Percentiles rank a stretch among this genome's conserved stretches.
Conservation (phyloP, 345 rosid species). For the Euphorbia peplus region DNA sequence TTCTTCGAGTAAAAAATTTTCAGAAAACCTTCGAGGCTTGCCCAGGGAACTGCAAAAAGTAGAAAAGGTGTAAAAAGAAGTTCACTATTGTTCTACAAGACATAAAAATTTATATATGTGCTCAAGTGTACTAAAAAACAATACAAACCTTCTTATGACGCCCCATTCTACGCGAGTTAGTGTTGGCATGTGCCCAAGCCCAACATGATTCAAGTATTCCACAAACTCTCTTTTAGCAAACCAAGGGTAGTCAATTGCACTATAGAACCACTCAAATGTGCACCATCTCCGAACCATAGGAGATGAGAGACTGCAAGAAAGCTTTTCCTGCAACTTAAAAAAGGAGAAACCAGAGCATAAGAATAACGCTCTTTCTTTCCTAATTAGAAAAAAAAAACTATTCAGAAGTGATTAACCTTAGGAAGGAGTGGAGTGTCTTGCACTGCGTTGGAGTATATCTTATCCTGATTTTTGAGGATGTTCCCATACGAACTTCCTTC, state of each 20-base stretch:
- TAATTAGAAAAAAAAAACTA: not conserved
- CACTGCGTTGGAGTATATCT: constrained; percentile 30
- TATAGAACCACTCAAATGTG: constrained; percentile 34
- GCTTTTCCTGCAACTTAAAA: constrained; percentile 17
- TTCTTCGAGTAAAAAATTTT: constrained; percentile 27
- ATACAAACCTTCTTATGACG: constrained; percentile 28
- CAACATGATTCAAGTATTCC: constrained; percentile 34
- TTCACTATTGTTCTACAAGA: not conserved
- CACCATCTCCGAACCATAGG: constrained; percentile 28
- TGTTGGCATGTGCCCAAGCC: constrained; percentile 31
- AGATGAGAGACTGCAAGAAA: constrained; percentile 26
- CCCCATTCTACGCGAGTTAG: constrained; percentile 36
- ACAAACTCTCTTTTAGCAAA: constrained; percentile 36
- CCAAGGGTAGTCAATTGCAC: constrained; percentile 41
- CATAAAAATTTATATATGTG: not conserved
- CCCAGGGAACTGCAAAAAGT: constrained; percentile 29
- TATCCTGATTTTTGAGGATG: constrained; percentile 38
- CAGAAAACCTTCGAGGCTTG: constrained; percentile 34
- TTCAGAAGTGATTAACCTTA: constrained; percentile 32
- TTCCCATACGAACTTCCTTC: constrained; percentile 40
- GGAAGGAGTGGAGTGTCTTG: constrained; percentile 38
- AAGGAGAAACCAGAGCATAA: not conserved
- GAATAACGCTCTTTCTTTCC: not conserved
- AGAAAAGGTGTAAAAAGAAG: not conserved
- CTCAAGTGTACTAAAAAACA: not conserved